These are phyloP conservation scores for Dictyostelium purpureum DNA, from an alignment of 78 protist genomes.

Conservation along the genomic window DNA sequence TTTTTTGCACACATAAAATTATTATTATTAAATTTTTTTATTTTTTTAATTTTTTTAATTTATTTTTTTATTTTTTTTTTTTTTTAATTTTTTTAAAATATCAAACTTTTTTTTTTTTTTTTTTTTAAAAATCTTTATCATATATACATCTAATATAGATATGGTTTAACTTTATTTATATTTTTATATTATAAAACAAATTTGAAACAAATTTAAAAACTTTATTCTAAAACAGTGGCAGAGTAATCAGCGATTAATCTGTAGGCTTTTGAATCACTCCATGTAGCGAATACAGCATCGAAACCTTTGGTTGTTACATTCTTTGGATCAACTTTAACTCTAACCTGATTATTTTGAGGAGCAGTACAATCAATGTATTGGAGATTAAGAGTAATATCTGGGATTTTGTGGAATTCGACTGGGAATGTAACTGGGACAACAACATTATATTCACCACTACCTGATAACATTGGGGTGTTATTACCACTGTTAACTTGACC, in stretches of 20 bases:
- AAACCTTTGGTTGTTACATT: conserved; percentile 26
- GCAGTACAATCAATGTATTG: background rate
- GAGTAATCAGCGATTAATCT: background rate
- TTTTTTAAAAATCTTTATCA: too few relatives aligned
- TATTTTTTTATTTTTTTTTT: too few relatives aligned
- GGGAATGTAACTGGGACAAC: background rate
- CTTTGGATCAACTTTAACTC: background rate
- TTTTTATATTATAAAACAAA: too few relatives aligned
- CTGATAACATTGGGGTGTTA: background rate
- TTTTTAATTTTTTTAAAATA: too few relatives aligned
- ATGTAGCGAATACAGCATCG: background rate
- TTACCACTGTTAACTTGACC: background rate
- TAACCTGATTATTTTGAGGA: background rate
- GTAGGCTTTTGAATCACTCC: background rate
- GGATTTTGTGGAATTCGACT: background rate
- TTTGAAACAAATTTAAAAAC: too few relatives aligned
- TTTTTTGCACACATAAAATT: too few relatives aligned
- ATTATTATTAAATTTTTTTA: too few relatives aligned
- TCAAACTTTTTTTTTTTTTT: too few relatives aligned
- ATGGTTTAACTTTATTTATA: too few relatives aligned
- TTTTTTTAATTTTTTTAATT: too few relatives aligned
- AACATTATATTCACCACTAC: background rate
- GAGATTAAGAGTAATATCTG: background rate
- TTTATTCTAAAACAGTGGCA: background rate
- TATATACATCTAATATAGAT: too few relatives aligned